These are phyloP conservation scores for Hagleromyces aurorensis DNA, from an alignment of 805 yeast genomes.

Conservation along the genomic window DNA sequence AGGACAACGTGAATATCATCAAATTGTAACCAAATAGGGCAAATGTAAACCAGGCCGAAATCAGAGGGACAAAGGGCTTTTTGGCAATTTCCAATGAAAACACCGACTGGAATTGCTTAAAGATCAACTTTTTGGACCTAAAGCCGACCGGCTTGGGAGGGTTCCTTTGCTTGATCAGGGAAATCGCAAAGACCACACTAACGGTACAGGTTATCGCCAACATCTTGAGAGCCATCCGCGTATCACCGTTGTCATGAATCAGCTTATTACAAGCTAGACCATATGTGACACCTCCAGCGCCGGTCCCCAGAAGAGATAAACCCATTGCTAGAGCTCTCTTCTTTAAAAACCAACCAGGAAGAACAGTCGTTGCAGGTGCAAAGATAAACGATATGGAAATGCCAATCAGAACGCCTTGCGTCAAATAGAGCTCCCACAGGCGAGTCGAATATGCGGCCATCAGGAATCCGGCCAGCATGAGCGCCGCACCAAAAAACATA, in stretches of 20 bases:
- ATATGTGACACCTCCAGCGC: conserved; percentile 43
- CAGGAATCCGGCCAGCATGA: conserved; percentile 48
- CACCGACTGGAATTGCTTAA: conserved; percentile 26
- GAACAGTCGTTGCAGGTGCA: conserved; percentile 48
- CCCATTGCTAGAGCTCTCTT: conserved; percentile 51
- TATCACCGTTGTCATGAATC: conserved; percentile 35
- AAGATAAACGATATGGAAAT: conserved; percentile 43
- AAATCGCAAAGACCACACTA: conserved; percentile 33
- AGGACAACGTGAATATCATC: conserved; percentile 39
- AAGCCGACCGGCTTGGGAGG: conserved; percentile 27
- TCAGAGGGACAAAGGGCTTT: conserved; percentile 28
- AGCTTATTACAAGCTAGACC: conserved; percentile 37
- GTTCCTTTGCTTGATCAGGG: conserved; percentile 40
- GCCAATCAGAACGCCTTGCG: conserved; percentile 63
- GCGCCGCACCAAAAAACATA: conserved; percentile 40
- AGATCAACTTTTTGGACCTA: conserved; percentile 16
- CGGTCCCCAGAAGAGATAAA: conserved; percentile 42
- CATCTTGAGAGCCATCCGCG: conserved; percentile 41
- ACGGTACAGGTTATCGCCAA: conserved; percentile 36
- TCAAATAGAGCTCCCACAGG: conserved; percentile 58
- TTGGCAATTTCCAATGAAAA: conserved; percentile 30
- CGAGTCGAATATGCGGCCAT: conserved; percentile 52
- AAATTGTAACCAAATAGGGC: conserved; percentile 37
- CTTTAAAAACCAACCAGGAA: conserved; percentile 67
- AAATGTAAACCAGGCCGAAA: conserved; percentile 33